A percentile compares a stretch with the other conserved stretches of the same genome.
These are phyloP conservation scores for Colletotrichum incanum DNA, from an alignment of 2,329 filamentous ascomycete species.

Conservation along the genomic window DNA sequence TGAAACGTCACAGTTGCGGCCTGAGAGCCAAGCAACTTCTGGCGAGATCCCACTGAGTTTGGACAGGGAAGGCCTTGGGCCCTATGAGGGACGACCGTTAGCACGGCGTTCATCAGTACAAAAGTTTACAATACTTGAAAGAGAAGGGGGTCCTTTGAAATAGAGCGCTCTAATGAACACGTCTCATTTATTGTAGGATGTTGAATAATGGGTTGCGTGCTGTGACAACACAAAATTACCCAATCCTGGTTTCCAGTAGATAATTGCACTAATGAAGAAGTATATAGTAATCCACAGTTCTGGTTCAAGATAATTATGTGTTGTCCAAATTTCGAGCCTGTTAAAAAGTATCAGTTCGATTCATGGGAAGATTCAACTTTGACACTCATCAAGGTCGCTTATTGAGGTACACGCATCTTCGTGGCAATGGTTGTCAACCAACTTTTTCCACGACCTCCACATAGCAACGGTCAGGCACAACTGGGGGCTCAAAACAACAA, in stretches of 20 bases:
- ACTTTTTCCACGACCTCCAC: too few species aligned
- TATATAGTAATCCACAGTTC: constrained; percentile 9
- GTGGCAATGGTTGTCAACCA: too few species aligned
- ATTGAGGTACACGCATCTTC: too few species aligned
- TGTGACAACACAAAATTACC: neutral
- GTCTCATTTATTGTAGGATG: neutral
- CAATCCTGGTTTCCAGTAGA: constrained; percentile 15
- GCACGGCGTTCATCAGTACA: constrained; percentile 30
- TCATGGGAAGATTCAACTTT: too few species aligned
- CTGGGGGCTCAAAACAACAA: too few species aligned
- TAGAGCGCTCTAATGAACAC: constrained; percentile 8
- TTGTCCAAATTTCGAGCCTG: neutral
- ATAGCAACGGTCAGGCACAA: too few species aligned
- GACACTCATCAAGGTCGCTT: too few species aligned
- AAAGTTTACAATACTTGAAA: constrained; percentile 26
- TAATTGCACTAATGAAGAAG: neutral
- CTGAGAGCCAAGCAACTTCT: constrained; percentile 32
- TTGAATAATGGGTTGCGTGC: neutral
- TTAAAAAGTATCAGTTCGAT: too few species aligned
- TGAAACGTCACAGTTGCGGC: constrained; percentile 12
- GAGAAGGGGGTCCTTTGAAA: constrained; percentile 27
- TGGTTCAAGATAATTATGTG: neutral
- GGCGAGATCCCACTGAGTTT: constrained; percentile 35
- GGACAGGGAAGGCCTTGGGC: constrained; percentile 27
- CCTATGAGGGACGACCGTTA: neutral